phyloP scores from a whole-genome alignment of 2,329 filamentous ascomycete species.

The Dendryphion nanum region DNA sequence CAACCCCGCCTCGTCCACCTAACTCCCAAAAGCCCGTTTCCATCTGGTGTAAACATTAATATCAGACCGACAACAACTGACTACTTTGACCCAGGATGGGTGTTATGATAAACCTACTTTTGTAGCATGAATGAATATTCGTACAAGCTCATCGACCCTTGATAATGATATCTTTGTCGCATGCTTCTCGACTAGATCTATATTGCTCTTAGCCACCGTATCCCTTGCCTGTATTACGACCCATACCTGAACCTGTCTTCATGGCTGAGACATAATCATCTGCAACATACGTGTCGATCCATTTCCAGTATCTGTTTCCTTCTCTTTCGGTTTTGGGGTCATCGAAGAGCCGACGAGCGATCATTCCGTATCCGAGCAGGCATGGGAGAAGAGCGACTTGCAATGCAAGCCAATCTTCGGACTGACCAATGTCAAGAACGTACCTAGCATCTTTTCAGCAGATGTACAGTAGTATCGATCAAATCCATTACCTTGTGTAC shows the following conservation, averaged over 20 bases:
- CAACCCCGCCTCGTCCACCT: too few species aligned
- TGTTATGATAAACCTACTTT: conserved; percentile 55
- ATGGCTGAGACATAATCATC: conserved; percentile 77
- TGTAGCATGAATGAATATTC: conserved; percentile 85
- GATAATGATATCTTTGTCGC: conserved; percentile 69
- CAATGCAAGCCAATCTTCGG: conserved; percentile 82
- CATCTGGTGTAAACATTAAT: conserved; percentile 50
- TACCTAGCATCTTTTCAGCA: conserved; percentile 53
- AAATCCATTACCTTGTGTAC: conserved; percentile 64
- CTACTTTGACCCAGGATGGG: too few species aligned
- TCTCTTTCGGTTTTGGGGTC: conserved; percentile 61
- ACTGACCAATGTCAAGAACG: conserved; percentile 83
- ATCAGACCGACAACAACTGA: too few species aligned
- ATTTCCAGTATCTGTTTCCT: conserved; percentile 78
- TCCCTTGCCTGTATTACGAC: too few species aligned
- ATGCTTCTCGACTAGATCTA: conserved; percentile 73
- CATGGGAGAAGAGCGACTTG: conserved; percentile 85
- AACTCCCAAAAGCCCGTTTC: conserved; percentile 76
- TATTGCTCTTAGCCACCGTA: too few species aligned
- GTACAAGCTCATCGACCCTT: conserved; percentile 77
- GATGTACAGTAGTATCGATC: background rate
- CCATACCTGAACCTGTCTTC: conserved; percentile 64
- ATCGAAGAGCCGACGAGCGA: conserved; percentile 68
- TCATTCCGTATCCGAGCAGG: conserved; percentile 81
- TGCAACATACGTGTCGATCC: conserved; percentile 86